Evolutionary conservation across 345 rosid genomes (phyloP).

Genomic region (Gossypium australe): DNA sequence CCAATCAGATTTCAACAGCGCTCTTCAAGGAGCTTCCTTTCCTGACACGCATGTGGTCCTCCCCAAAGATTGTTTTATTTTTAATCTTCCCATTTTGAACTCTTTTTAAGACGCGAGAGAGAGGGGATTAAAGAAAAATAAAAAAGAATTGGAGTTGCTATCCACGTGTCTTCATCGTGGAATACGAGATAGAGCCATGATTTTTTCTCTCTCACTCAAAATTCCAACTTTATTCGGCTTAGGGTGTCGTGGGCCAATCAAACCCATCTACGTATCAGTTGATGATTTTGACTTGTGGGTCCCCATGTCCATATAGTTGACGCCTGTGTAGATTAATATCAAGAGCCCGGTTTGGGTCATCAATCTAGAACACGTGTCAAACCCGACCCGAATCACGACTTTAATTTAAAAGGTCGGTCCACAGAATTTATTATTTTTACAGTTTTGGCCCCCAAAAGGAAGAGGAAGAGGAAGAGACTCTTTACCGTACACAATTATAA

Average conservation of each 20-base stretch:
- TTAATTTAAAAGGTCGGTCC: not conserved
- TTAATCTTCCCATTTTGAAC: not conserved
- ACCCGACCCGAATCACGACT: not conserved
- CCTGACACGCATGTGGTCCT: slow-evolving; percentile 52
- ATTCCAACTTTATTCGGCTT: not conserved
- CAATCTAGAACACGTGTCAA: not conserved
- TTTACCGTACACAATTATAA: not conserved
- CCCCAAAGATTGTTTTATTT: not conserved
- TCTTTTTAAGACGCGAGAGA: not conserved
- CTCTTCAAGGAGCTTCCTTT: slow-evolving; percentile 23
- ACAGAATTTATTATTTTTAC: not conserved
- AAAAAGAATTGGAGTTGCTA: not conserved
- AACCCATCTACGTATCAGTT: not conserved
- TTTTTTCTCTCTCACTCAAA: not conserved
- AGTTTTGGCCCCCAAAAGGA: not conserved
- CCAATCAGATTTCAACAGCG: slow-evolving; percentile 32
- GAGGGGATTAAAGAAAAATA: not conserved
- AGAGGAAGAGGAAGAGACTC: not conserved
- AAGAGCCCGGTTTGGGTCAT: not conserved
- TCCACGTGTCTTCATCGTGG: not conserved
- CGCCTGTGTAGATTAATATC: not conserved
- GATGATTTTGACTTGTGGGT: not conserved
- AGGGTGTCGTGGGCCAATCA: slow-evolving; percentile 3
- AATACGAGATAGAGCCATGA: not conserved
- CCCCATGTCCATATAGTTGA: not conserved